Conservation (phyloP, 164 flowering plant species). For the Vitis rotundifolia region DNA sequence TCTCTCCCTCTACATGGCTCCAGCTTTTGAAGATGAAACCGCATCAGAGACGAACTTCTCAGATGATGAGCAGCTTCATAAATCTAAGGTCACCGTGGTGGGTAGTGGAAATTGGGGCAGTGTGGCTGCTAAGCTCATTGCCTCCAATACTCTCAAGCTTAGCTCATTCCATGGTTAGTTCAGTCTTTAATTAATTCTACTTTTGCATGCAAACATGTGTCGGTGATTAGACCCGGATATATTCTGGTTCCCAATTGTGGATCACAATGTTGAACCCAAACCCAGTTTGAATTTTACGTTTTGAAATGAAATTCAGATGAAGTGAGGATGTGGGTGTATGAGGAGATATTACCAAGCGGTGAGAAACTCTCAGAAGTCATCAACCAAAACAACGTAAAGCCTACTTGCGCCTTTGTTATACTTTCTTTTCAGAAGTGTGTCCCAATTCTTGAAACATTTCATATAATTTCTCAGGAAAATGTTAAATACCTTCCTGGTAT, state of each 20-base stretch:
- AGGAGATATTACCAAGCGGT: constrained; percentile 79
- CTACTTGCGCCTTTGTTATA: not conserved
- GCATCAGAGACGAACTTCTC: not conserved
- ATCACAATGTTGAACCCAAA: not conserved
- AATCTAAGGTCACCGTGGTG: constrained; percentile 70
- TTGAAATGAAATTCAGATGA: constrained; percentile 58
- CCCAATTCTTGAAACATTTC: not conserved
- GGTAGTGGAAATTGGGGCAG: constrained; percentile 99
- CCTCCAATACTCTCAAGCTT: constrained; percentile 72
- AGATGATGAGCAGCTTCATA: constrained; percentile 3
- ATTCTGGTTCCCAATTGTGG: not conserved
- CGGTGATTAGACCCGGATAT: not conserved
- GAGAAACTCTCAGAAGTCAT: constrained; percentile 83
- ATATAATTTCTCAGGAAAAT: constrained; percentile 60
- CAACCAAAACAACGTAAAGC: constrained; percentile 63
- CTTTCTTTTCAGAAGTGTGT: not conserved
- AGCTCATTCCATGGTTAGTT: constrained; percentile 63
- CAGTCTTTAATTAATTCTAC: not conserved
- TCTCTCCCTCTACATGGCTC: constrained; percentile 24
- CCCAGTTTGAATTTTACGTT: constrained; percentile 1
- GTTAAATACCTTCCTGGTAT: constrained; percentile 93
- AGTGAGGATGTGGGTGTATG: constrained; percentile 98
- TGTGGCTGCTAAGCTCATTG: constrained; percentile 93
- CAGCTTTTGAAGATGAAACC: constrained; percentile 18
- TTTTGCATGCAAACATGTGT: too few relatives aligned